A percentile compares a stretch with the other conserved stretches of the same genome.
phyloP scores from a whole-genome alignment of 2,329 filamentous ascomycete species.

The Raffaelea arxii region DNA sequence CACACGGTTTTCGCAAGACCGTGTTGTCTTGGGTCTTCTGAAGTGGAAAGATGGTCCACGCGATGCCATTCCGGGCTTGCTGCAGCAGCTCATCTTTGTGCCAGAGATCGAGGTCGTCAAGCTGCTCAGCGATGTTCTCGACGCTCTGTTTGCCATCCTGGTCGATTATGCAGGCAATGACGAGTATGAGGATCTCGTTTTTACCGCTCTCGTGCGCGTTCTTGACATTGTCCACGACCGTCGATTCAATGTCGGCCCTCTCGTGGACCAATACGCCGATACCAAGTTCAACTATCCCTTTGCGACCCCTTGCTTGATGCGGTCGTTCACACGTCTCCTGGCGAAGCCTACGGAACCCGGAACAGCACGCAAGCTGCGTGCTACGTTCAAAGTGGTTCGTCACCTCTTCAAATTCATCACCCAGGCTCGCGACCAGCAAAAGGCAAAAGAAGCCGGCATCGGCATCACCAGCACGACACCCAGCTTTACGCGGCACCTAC shows the following conservation, averaged over 20 bases:
- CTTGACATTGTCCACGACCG: conserved; percentile 90
- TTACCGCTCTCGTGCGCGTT: conserved; percentile 80
- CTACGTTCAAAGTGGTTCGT: conserved; percentile 88
- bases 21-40: conserved; percentile 70
- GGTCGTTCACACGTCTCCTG: conserved; percentile 76
- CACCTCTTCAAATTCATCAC: conserved; percentile 94
- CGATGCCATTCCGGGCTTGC: conserved; percentile 60
- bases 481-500: conserved; percentile 71
- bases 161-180: conserved; percentile 87
- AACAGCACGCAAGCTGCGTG: conserved; percentile 72
- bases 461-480: conserved; percentile 68
- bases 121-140: conserved; percentile 78
- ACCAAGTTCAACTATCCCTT: conserved; percentile 88
- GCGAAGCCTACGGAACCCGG: conserved; percentile 75
- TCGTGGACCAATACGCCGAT: conserved; percentile 87
- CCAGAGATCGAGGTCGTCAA: conserved; percentile 98
- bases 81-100: conserved; percentile 83
- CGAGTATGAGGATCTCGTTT: conserved; percentile 86
- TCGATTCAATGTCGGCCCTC: conserved; percentile 79
- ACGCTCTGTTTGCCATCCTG: conserved; percentile 82
- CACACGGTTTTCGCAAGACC: conserved; percentile 88
- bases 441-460: conserved; percentile 77
- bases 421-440: conserved; percentile 76
- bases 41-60: conserved; percentile 74
- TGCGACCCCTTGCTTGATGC: conserved; percentile 76